These are phyloP conservation scores for Mimosa bimucronata DNA, from an alignment of 306 rosid species.

Conservation along the genomic window DNA sequence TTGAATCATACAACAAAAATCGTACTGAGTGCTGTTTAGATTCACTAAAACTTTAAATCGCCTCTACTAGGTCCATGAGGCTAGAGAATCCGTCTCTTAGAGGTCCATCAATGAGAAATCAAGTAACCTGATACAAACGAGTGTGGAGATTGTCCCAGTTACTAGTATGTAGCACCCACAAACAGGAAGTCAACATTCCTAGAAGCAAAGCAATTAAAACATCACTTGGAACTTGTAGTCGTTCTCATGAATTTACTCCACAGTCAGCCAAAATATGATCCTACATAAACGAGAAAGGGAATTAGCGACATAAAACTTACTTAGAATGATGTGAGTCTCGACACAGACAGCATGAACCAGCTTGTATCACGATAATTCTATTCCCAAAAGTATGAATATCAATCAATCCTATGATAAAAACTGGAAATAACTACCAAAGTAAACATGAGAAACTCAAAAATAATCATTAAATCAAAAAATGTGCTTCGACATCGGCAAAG, in stretches of 20 bases:
- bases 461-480: constrained; percentile 15
- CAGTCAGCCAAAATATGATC: constrained; percentile 31
- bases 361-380: constrained; percentile 27
- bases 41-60: not conserved
- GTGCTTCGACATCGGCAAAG: constrained; percentile 5
- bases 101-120: constrained; percentile 27
- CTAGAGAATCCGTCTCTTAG: constrained; percentile 30
- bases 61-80: constrained; percentile 18
- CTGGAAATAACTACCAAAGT: constrained; percentile 8
- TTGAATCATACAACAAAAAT: constrained; percentile 5
- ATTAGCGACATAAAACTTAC: constrained; percentile 29
- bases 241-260: constrained; percentile 18
- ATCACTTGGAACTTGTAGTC: not conserved
- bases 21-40: not conserved
- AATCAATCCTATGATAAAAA: not conserved
- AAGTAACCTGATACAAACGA: constrained; percentile 25
- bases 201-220: constrained; percentile 20
- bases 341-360: constrained; percentile 24
- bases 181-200: constrained; percentile 29
- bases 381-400: not conserved
- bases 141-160: constrained; percentile 17
- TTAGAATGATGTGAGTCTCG: constrained; percentile 21
- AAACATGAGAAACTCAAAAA: constrained; percentile 18
- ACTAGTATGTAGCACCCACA: not conserved
- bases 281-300: constrained; percentile 22